Conservation (phyloP, 495 filamentous ascomycete genomes). For the Lindgomyces ingoldianus region DNA sequence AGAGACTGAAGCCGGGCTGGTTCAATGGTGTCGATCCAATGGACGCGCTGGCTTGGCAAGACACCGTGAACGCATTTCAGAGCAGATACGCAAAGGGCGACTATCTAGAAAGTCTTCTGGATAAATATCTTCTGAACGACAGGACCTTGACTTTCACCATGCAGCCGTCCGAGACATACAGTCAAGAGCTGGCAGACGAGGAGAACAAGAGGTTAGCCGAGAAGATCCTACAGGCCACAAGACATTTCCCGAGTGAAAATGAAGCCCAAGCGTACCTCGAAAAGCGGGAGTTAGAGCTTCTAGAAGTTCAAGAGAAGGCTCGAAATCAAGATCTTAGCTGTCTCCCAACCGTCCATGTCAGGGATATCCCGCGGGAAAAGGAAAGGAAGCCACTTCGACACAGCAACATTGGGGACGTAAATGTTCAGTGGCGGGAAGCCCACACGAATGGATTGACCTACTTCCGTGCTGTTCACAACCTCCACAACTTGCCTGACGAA, state of each 20-base stretch:
- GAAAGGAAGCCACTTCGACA: conserved; percentile 69
- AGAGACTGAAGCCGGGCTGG: conserved; percentile 84
- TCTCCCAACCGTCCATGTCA: conserved; percentile 81
- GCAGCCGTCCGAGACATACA: conserved; percentile 76
- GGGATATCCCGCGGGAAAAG: conserved; percentile 80
- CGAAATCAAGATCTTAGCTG: conserved; percentile 81
- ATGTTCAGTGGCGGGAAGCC: conserved; percentile 86
- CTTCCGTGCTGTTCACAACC: conserved; percentile 81
- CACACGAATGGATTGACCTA: conserved; percentile 96
- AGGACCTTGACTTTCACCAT: conserved; percentile 90
- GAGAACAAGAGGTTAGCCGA: conserved; percentile 67
- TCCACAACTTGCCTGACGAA: conserved; percentile 80
- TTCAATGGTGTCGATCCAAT: conserved; percentile 94
- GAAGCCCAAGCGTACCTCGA: conserved; percentile 69
- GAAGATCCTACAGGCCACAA: conserved; percentile 69
- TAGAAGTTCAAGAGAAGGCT: conserved; percentile 79
- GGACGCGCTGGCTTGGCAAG: conserved; percentile 84
- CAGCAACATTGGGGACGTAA: conserved; percentile 63
- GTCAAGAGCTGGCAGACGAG: conserved; percentile 71
- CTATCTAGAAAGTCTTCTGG: conserved; percentile 81
- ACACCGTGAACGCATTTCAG: conserved; percentile 80
- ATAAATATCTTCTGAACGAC: conserved; percentile 88
- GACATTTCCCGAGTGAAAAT: conserved; percentile 67
- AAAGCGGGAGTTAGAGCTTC: conserved; percentile 74
- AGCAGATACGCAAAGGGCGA: conserved; percentile 64